A percentile compares a stretch with the other conserved stretches of the same genome.
These are phyloP conservation scores for Cutaneotrichosporon sp. DNA, from an alignment of 1,284 basidiomycete genomes.

Conservation along the genomic window DNA sequence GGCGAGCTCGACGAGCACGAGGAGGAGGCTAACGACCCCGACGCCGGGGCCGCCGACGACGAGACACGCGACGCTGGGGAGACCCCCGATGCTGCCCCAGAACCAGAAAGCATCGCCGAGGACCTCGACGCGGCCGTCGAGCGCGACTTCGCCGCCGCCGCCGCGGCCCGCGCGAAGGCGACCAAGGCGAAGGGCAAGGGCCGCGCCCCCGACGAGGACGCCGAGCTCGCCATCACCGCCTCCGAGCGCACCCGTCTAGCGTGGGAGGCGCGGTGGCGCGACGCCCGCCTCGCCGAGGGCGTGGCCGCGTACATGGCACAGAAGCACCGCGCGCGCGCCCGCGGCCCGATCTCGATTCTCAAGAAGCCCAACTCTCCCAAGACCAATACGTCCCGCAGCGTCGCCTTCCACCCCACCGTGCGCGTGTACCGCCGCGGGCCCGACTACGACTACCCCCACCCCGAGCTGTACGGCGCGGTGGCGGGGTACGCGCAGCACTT, in stretches of 20 bases:
- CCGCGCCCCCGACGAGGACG: neutral
- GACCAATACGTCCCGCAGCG: too few species aligned
- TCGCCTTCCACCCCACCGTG: too few species aligned
- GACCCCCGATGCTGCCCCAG: neutral
- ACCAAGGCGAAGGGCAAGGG: neutral
- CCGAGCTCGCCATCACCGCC: neutral
- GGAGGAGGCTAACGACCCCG: neutral
- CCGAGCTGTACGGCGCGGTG: neutral
- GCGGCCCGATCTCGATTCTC: neutral
- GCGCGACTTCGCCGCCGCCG: neutral
- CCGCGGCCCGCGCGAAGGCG: neutral
- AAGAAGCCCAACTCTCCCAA: too few species aligned
- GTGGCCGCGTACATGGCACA: neutral
- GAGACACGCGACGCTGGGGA: too few species aligned
- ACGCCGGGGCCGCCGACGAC: too few species aligned
- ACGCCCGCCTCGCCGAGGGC: neutral
- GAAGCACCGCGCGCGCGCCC: neutral
- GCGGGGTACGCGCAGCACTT: neutral
- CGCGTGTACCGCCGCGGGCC: too few species aligned
- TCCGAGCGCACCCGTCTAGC: neutral
- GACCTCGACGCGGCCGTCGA: neutral
- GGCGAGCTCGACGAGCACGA: neutral
- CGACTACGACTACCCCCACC: neutral
- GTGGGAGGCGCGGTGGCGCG: neutral
- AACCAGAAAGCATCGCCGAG: too few species aligned